These are phyloP conservation scores for Anthracocystis walkeri DNA, from an alignment of 1,284 basidiomycete genomes.

Conservation along the genomic window DNA sequence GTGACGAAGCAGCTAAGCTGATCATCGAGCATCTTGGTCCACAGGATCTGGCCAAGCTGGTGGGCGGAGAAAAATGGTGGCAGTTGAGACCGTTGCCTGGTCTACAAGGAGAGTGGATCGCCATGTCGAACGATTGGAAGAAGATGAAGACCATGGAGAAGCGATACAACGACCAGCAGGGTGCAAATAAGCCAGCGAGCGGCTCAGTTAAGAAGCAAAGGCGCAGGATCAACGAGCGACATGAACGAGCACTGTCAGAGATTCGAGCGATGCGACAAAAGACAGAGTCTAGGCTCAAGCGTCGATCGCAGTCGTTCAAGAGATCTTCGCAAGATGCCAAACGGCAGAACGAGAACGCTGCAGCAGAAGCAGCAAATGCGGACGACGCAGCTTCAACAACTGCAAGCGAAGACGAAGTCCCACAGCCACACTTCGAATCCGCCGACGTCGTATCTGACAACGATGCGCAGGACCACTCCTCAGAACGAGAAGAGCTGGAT, in stretches of 20 bases:
- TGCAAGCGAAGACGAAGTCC: conserved; percentile 8
- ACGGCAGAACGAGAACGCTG: not conserved
- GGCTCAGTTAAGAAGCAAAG: not conserved
- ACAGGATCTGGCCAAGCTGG: conserved; percentile 78
- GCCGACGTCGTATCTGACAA: conserved; percentile 12
- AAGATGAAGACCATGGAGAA: conserved; percentile 63
- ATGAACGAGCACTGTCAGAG: conserved; percentile 38
- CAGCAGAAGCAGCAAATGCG: not conserved
- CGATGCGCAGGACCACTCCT: conserved; percentile 13
- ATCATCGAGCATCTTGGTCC: conserved; percentile 87
- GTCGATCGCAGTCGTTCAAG: conserved; percentile 32
- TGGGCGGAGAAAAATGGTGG: conserved; percentile 97
- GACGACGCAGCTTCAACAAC: conserved; percentile 15
- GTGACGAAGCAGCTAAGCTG: conserved; percentile 81
- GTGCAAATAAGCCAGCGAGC: conserved; percentile 4
- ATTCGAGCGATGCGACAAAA: conserved; percentile 38
- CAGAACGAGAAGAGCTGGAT: conserved; percentile 58
- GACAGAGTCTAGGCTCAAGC: conserved; percentile 27
- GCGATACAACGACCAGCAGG: conserved; percentile 11
- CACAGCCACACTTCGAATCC: conserved; percentile 49
- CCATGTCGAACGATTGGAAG: conserved; percentile 71
- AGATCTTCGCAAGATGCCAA: conserved; percentile 4
- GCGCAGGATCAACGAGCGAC: conserved; percentile 31
- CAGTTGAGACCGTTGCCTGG: conserved; percentile 74
- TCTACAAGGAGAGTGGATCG: conserved; percentile 90